phyloP scores from a whole-genome alignment of 73 alveolate species.

The Symbiodinium pilosum region DNA sequence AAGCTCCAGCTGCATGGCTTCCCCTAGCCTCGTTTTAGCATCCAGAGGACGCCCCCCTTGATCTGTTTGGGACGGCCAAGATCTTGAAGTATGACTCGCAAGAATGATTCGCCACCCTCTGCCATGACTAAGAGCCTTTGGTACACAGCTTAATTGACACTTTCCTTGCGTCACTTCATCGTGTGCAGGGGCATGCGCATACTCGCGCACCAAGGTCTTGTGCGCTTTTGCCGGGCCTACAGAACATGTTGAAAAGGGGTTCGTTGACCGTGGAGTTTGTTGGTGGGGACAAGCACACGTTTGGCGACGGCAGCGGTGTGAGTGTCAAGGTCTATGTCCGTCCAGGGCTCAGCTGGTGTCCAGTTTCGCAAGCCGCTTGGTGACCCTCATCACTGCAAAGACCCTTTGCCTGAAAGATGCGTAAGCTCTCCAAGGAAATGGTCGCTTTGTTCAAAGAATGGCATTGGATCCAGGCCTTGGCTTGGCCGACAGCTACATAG shows the following conservation, averaged over 20 bases:
- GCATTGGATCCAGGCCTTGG: conserved; percentile 15
- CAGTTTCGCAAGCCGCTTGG: too few species aligned
- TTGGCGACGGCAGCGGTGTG: conserved; percentile 16
- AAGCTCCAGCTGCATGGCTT: conserved; percentile 14
- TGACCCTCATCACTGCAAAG: too few species aligned
- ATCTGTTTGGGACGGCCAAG: neutral
- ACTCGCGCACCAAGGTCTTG: neutral
- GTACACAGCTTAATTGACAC: neutral
- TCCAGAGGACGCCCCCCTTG: too few species aligned
- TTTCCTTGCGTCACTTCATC: too few species aligned
- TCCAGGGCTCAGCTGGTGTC: neutral
- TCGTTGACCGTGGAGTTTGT: conserved; percentile 2
- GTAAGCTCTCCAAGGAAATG: neutral
- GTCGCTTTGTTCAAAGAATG: conserved; percentile 15
- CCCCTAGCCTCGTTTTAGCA: too few species aligned
- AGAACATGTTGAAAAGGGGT: neutral
- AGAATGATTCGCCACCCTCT: neutral
- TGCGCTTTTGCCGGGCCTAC: neutral
- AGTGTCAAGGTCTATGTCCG: conserved; percentile 5
- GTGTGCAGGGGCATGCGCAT: neutral
- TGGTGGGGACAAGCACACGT: neutral
- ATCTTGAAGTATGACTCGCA: neutral
- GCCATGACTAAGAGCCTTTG: neutral
- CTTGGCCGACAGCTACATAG: conserved; percentile 10
- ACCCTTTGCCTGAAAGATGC: neutral